Evolutionary conservation across 164 flowering plant species (phyloP).

Genomic region (Cinnamomum chago): DNA sequence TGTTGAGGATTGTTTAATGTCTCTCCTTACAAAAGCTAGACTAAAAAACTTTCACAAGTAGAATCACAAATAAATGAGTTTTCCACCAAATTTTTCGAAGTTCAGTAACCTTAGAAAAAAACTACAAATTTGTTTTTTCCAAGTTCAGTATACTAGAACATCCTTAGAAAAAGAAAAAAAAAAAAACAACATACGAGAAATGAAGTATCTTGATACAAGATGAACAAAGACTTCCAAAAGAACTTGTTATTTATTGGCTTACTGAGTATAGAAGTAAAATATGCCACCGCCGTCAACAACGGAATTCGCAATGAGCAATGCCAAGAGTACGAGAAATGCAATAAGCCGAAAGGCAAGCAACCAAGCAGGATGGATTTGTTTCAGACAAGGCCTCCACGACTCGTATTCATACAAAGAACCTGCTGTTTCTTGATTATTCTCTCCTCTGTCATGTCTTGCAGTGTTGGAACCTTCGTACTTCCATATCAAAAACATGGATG

Average conservation of each 20-base stretch:
- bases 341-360: conserved; percentile 59
- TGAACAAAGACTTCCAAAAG: neutral
- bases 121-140: neutral
- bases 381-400: conserved; percentile 79
- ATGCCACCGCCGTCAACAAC: conserved; percentile 63
- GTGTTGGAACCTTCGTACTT: conserved; percentile 46
- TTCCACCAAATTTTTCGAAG: too few relatives aligned
- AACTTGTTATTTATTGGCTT: conserved; percentile 24
- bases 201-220: neutral
- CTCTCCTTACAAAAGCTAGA: neutral
- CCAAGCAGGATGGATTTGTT: conserved; percentile 84
- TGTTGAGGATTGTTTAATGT: neutral
- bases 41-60: neutral
- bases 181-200: neutral
- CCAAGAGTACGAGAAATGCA: conserved; percentile 56
- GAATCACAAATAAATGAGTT: neutral
- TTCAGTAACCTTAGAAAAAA: neutral
- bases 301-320: conserved; percentile 41
- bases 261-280: conserved; percentile 89
- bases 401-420: conserved; percentile 67
- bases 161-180: too few relatives aligned
- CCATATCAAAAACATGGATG: conserved; percentile 52
- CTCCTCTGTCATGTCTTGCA: conserved; percentile 14
- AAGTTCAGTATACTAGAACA: neutral
- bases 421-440: conserved; percentile 20